Percentiles rank a stretch among this genome's conserved stretches.
These are phyloP conservation scores for Backusella westeae DNA, from an alignment of 192 early-diverging fungal species.

Conservation along the genomic window DNA sequence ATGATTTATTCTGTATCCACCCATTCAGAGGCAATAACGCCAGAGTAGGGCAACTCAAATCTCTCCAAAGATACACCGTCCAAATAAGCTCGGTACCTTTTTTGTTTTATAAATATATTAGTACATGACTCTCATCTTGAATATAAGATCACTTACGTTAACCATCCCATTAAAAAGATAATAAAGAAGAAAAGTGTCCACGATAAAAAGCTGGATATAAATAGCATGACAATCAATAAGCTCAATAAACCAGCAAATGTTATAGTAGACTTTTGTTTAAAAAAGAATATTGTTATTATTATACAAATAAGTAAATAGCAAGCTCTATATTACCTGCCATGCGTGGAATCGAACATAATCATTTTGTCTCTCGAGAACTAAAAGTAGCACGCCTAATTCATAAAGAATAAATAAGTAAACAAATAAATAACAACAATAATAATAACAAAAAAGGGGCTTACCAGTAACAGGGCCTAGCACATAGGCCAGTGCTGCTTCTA, in stretches of 20 bases:
- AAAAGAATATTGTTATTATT: background rate
- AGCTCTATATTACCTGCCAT: constrained; percentile 49
- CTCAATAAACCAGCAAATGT: constrained; percentile 31
- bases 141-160: constrained; percentile 38
- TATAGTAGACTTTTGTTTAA: constrained; percentile 32
- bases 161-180: constrained; percentile 37
- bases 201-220: constrained; percentile 41
- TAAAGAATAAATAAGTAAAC: background rate
- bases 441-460: constrained; percentile 16
- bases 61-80: constrained; percentile 71
- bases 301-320: background rate
- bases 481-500: constrained; percentile 74
- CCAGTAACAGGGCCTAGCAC: constrained; percentile 54
- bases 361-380: constrained; percentile 76
- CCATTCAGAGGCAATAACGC: constrained; percentile 59
- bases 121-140: background rate
- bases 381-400: constrained; percentile 57
- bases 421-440: background rate
- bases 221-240: constrained; percentile 47
- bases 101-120: background rate
- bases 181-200: constrained; percentile 47
- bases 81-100: constrained; percentile 66
- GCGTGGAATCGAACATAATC: constrained; percentile 70
- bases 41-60: constrained; percentile 67
- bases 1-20: constrained; percentile 64